A percentile compares a stretch with the other conserved stretches of the same genome.
phyloP scores from a whole-genome alignment of 176 grass and related monocot genomes.

The Dendrocalamus sinicus region DNA sequence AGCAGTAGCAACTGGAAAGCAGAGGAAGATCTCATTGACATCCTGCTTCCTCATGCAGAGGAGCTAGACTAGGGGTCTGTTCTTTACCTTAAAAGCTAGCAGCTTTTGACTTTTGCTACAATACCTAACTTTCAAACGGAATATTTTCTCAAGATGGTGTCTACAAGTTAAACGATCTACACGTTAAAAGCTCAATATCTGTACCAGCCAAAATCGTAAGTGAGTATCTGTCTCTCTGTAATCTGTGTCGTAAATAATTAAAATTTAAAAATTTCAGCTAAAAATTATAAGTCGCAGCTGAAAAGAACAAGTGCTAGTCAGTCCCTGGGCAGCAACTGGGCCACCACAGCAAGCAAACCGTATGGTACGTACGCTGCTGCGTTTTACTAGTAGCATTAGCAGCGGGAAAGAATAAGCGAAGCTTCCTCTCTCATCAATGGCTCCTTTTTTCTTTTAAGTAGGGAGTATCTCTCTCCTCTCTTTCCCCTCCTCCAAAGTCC shows the following conservation, averaged over 20 bases:
- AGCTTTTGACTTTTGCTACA: too few species aligned
- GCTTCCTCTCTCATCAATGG: constrained; percentile 55
- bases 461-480: background rate
- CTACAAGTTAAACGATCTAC: too few species aligned
- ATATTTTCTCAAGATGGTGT: too few species aligned
- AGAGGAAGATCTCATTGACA: background rate
- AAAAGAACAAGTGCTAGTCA: background rate
- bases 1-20: background rate
- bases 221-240: too few species aligned
- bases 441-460: background rate
- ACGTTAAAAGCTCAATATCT: too few species aligned
- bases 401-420: constrained; percentile 52
- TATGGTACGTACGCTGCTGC: constrained; percentile 17
- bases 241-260: too few species aligned
- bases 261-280: too few species aligned
- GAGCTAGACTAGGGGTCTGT: background rate
- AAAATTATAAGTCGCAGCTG: too few species aligned
- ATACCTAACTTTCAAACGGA: too few species aligned
- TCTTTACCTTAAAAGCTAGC: fast-evolving
- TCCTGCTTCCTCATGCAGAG: constrained; percentile 13
- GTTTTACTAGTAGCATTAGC: background rate
- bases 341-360: background rate
- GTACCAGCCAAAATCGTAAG: too few species aligned
- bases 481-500: constrained; percentile 5
- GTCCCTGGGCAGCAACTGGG: background rate